Evolutionary conservation across 192 early-diverging fungal species (phyloP).

Genomic region (Podila epigama): DNA sequence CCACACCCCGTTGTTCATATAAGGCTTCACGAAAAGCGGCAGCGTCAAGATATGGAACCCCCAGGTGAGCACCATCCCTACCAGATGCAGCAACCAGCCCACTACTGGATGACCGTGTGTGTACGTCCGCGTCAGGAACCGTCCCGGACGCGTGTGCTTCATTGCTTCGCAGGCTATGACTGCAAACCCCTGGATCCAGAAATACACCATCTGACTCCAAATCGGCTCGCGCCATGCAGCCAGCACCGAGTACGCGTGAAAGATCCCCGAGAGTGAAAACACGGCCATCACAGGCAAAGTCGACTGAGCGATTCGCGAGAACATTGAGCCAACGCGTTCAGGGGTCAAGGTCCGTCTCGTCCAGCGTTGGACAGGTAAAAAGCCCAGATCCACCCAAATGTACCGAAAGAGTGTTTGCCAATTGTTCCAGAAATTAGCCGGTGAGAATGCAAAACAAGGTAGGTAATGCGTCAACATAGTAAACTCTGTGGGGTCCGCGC

Average conservation of each 20-base stretch:
- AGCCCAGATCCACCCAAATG: conserved; percentile 42
- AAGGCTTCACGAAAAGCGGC: conserved; percentile 33
- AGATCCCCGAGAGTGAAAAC: conserved; percentile 18
- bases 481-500: conserved; percentile 11
- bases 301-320: background rate
- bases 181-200: conserved; percentile 25
- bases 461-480: conserved; percentile 16
- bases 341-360: background rate
- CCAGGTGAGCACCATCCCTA: conserved; percentile 4
- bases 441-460: conserved; percentile 26
- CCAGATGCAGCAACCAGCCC: background rate
- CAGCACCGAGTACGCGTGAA: conserved; percentile 30
- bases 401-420: conserved; percentile 42
- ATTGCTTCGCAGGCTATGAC: background rate
- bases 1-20: conserved; percentile 24
- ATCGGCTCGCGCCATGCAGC: conserved; percentile 16
- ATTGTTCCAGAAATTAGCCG: conserved; percentile 25
- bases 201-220: conserved; percentile 39
- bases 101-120: background rate
- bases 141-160: no score
- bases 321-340: conserved; percentile 1
- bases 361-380: conserved; percentile 16
- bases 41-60: conserved; percentile 7
- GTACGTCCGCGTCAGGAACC: background rate
- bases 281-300: conserved; percentile 17